Evolutionary conservation across 495 filamentous ascomycete species (phyloP), one percentile per base, ranked within the genome.

Genomic region (Penicillium pulvis): DNA sequence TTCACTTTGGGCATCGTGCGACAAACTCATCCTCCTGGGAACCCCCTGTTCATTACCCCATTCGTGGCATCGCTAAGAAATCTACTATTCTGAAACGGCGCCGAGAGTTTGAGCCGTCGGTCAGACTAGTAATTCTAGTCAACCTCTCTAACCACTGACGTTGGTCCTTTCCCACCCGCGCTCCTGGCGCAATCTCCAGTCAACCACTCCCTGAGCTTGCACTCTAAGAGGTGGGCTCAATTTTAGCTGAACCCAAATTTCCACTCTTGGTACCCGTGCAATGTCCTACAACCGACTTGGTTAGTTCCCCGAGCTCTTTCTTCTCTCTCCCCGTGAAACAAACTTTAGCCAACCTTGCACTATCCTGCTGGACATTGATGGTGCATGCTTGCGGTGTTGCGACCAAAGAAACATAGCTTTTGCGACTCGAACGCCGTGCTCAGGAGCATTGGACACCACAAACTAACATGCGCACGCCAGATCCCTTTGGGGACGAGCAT

Each of bases 221-320:
- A 57, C 51, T 65, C 64, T 61, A 44, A 52, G 61, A 66, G 67
- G 62, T 60, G 65, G 57, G 55, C 58, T 63, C 57, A 61, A 51
- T 61, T 68, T 62, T 17, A 60, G 50, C 56, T 63, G 47, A 60
- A 60, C 63, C 59, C 46, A 57, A 59, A 53, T 36, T 48, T 41
- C 60, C 31, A 51, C 53, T 45, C 11, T 23, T 36, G 17, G 31
- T 26, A 20, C 9, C 19, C 39, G 59, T 65, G 64, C 57, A 23
- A 78, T 78, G 75, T 71, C 86, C 69, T 90, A 90, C 76, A 88
- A 89, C 81, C 85, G 86, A 55, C 73, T 89, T 80, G 84, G 87
- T 86, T 76, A 77, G 87, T 85, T 63, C 23, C 35, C 57, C 41
- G 55, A 63, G 31, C 44, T 45, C 62, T 53, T 55, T 53, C 43